Percentiles rank a stretch among this genome's conserved stretches.
Conservation (phyloP, 2,329 filamentous ascomycete species). For the Clonostachys sp. region DNA sequence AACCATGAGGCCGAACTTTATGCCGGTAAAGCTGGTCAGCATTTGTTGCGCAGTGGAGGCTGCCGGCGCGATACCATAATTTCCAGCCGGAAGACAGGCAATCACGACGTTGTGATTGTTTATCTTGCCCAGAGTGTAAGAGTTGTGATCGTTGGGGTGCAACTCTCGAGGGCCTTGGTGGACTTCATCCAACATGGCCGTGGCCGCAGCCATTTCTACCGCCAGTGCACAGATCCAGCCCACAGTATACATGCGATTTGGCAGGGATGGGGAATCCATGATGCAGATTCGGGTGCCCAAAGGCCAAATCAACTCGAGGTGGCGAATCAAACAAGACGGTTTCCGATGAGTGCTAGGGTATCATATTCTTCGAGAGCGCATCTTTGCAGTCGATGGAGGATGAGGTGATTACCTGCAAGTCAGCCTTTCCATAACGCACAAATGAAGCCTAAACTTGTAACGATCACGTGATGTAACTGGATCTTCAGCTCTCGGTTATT, state of each 20-base stretch:
- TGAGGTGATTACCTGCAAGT: too few species aligned
- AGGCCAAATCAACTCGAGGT: too few species aligned
- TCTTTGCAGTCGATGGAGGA: too few species aligned
- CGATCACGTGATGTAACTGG: too few species aligned
- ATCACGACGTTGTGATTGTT: conserved; percentile 8
- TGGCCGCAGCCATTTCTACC: not conserved
- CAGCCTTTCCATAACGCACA: too few species aligned
- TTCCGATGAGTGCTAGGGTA: too few species aligned
- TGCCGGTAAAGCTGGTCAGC: conserved; percentile 15
- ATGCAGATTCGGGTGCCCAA: too few species aligned
- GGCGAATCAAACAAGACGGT: too few species aligned
- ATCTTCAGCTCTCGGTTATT: too few species aligned
- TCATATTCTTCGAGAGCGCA: too few species aligned
- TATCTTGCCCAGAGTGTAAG: conserved; percentile 20
- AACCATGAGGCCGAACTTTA: conserved; percentile 21
- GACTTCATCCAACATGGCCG: not conserved
- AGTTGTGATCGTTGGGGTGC: conserved; percentile 13
- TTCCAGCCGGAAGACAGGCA: conserved; percentile 13
- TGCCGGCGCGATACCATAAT: conserved; percentile 14
- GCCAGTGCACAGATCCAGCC: not conserved
- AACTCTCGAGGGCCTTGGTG: conserved; percentile 3
- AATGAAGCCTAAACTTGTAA: too few species aligned
- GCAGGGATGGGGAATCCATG: too few species aligned
- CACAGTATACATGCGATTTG: not conserved
- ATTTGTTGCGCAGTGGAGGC: conserved; percentile 16